phyloP scores from a whole-genome alignment of 2,329 filamentous ascomycete genomes.

The Paraphoma sp. region DNA sequence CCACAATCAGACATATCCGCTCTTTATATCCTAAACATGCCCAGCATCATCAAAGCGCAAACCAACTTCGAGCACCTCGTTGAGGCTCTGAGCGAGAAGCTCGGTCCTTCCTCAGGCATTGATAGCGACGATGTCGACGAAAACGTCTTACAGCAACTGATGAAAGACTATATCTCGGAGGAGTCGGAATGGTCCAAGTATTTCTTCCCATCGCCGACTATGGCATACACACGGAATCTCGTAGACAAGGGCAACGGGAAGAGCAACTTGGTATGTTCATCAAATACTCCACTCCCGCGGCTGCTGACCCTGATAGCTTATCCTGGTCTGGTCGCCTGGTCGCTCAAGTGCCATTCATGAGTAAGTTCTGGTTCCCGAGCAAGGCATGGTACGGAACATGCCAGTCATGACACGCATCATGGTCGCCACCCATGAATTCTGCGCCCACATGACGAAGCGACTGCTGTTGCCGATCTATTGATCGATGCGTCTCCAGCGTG shows the following conservation, averaged over 20 bases:
- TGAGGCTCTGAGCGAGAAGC: slow-evolving; percentile 71
- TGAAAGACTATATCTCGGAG: slow-evolving; percentile 75
- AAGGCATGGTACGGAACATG: slow-evolving; percentile 1
- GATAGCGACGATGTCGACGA: slow-evolving; percentile 83
- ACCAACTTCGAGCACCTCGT: slow-evolving; percentile 72
- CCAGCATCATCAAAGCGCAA: slow-evolving; percentile 23
- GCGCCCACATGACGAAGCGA: slow-evolving; percentile 39
- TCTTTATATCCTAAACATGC: slow-evolving; percentile 21
- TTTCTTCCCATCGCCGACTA: slow-evolving; percentile 72
- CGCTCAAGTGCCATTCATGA: slow-evolving; percentile 88
- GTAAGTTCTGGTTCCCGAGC: slow-evolving; percentile 32
- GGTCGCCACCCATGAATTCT: slow-evolving; percentile 6
- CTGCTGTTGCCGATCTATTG: slow-evolving; percentile 32
- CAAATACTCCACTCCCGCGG: background rate
- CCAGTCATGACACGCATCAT: background rate
- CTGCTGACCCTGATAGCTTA: slow-evolving; percentile 62
- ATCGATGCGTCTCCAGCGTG: slow-evolving; percentile 36
- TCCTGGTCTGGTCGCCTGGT: slow-evolving; percentile 88
- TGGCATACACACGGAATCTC: slow-evolving; percentile 84
- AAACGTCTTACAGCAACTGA: slow-evolving; percentile 71
- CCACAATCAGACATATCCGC: background rate
- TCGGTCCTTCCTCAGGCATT: slow-evolving; percentile 83
- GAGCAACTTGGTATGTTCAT: slow-evolving; percentile 69
- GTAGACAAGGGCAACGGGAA: slow-evolving; percentile 90
- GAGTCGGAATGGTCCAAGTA: slow-evolving; percentile 76